Conservation (phyloP, 1,284 basidiomycete species). For the Cutaneotrichosporon cutaneum region DNA sequence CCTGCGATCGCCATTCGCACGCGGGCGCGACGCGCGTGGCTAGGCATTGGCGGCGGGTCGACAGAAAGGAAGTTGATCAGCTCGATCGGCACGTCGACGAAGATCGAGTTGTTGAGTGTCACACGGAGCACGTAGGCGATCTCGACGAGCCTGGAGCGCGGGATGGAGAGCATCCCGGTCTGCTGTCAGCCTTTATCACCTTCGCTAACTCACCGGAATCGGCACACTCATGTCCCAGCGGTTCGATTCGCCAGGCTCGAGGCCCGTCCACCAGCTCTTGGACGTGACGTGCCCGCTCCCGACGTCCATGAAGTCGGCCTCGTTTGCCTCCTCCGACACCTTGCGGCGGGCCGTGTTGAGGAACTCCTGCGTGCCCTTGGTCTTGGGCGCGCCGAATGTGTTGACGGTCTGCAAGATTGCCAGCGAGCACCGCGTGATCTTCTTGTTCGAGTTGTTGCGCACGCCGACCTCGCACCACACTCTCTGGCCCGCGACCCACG, state of each 20-base stretch:
- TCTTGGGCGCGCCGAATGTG: slow-evolving; percentile 62
- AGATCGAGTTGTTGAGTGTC: slow-evolving; percentile 65
- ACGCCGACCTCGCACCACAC: slow-evolving; percentile 71
- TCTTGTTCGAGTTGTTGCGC: slow-evolving; percentile 70
- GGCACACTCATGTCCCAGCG: slow-evolving; percentile 62
- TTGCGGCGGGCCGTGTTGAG: slow-evolving; percentile 58
- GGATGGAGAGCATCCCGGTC: slow-evolving; percentile 71
- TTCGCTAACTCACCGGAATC: slow-evolving; percentile 64
- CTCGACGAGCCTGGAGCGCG: slow-evolving; percentile 73
- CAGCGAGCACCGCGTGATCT: slow-evolving; percentile 67
- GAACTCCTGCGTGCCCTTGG: slow-evolving; percentile 43
- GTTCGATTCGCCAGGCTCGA: slow-evolving; percentile 62
- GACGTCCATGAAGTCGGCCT: slow-evolving; percentile 60
- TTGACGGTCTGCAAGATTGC: slow-evolving; percentile 71
- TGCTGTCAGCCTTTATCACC: slow-evolving; percentile 45
- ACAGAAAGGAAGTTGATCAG: slow-evolving; percentile 53
- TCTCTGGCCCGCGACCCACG: slow-evolving; percentile 83
- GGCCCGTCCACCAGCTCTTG: slow-evolving; percentile 83
- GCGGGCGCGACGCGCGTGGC: slow-evolving; percentile 25
- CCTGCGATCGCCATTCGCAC: neutral
- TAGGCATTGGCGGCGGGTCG: slow-evolving; percentile 50
- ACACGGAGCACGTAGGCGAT: slow-evolving; percentile 75
- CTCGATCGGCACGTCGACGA: slow-evolving; percentile 49
- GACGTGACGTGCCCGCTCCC: slow-evolving; percentile 68
- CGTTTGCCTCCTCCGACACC: slow-evolving; percentile 65